A percentile compares a stretch with the other conserved stretches of the same genome.
Conservation (phyloP, 345 rosid species). For the Citrus hindsii region DNA sequence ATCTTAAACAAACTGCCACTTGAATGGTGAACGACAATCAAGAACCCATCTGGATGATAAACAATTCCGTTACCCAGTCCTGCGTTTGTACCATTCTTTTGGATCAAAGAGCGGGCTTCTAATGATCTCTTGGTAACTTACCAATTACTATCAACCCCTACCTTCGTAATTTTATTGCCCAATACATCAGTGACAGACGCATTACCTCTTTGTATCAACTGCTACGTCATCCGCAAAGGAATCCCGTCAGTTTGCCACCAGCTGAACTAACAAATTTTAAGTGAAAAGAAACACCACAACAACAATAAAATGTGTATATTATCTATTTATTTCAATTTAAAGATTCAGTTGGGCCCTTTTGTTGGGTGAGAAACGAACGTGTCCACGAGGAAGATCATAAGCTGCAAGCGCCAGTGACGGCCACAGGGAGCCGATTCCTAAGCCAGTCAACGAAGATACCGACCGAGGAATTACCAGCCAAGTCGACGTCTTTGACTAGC, state of each 20-base stretch:
- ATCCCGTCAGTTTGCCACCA: constrained; percentile 16
- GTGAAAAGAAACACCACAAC: background rate
- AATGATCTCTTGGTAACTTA: constrained; percentile 40
- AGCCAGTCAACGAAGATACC: constrained; percentile 60
- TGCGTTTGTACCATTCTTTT: constrained; percentile 62
- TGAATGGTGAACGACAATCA: constrained; percentile 53
- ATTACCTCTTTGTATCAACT: constrained; percentile 59
- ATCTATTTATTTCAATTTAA: background rate
- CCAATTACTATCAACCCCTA: constrained; percentile 45
- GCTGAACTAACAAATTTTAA: background rate
- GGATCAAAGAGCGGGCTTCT: constrained; percentile 54
- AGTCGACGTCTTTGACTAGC: constrained; percentile 63
- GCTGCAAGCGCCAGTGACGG: constrained; percentile 44
- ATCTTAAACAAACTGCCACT: constrained; percentile 30
- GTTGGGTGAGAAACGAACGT: constrained; percentile 59
- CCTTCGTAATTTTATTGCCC: constrained; percentile 67
- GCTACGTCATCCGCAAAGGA: constrained; percentile 84
- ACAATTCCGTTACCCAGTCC: constrained; percentile 69
- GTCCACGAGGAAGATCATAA: constrained; percentile 74
- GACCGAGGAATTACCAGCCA: constrained; percentile 63
- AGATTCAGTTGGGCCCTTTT: constrained; percentile 51
- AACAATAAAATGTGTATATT: no score
- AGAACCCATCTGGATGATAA: constrained; percentile 77
- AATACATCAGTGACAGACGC: constrained; percentile 72
- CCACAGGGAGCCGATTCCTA: constrained; percentile 43